Evolutionary conservation across 495 filamentous ascomycete species (phyloP).

Genomic region (Penicillium macrosclerotiorum): DNA sequence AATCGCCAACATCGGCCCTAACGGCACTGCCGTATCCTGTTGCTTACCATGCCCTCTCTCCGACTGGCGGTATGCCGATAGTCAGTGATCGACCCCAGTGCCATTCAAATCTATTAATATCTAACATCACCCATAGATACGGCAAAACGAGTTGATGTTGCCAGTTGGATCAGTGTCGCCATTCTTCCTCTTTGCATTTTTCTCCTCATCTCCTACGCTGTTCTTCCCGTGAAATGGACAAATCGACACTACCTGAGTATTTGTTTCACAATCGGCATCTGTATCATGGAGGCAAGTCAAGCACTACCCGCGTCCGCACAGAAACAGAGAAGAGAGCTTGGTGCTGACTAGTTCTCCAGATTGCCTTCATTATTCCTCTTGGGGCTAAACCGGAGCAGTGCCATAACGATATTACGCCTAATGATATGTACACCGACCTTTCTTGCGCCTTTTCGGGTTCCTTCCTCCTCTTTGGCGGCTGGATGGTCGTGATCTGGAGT

Average conservation of each 20-base stretch:
- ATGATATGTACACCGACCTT: constrained; percentile 80
- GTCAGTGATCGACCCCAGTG: constrained; percentile 35
- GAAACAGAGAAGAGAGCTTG: too few species aligned
- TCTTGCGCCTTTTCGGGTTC: constrained; percentile 88
- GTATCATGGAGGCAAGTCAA: constrained; percentile 71
- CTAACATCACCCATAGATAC: constrained; percentile 51
- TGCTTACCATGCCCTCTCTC: constrained; percentile 90
- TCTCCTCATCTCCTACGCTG: constrained; percentile 76
- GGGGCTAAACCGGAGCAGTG: constrained; percentile 79
- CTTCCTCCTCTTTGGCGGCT: constrained; percentile 80
- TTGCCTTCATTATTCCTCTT: constrained; percentile 87
- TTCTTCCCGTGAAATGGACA: constrained; percentile 86
- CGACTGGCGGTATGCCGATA: constrained; percentile 79
- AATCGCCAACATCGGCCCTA: constrained; percentile 38
- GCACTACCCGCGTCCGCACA: neutral
- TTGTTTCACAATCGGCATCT: constrained; percentile 70
- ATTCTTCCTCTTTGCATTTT: constrained; percentile 71
- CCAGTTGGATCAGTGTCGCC: constrained; percentile 77
- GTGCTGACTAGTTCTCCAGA: constrained; percentile 14
- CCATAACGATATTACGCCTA: constrained; percentile 84
- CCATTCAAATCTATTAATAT: neutral
- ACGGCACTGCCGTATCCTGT: constrained; percentile 47
- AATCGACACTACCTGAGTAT: constrained; percentile 90
- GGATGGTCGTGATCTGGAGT: constrained; percentile 78
- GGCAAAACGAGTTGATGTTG: constrained; percentile 56